Conservation (phyloP, 1,284 basidiomycete genomes). For the Meripilus lineatus region DNA sequence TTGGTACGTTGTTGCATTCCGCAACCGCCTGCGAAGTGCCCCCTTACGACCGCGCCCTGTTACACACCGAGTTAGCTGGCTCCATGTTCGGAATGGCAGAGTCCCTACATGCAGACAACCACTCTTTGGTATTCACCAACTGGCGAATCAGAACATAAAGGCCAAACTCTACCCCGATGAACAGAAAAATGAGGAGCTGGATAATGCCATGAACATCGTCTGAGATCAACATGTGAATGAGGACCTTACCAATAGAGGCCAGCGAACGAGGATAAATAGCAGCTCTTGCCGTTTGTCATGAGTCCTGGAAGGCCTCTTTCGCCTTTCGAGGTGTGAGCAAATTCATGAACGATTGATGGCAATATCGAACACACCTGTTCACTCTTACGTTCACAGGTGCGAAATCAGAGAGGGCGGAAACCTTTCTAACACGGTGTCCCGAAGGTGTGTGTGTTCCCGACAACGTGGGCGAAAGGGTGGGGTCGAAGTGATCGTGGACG, state of each 20-base stretch:
- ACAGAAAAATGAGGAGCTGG: conserved; percentile 75
- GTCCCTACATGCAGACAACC: conserved; percentile 81
- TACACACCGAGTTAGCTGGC: no score
- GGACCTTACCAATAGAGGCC: conserved; percentile 80
- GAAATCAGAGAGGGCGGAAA: conserved; percentile 89
- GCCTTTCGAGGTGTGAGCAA: no score
- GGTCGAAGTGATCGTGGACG: conserved; percentile 25
- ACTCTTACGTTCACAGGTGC: conserved; percentile 85
- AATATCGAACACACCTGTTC: conserved; percentile 13
- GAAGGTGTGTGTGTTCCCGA: conserved; percentile 22
- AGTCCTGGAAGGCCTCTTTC: conserved; percentile 44
- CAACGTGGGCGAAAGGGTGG: conserved; percentile 33
- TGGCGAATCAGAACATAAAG: conserved; percentile 87
- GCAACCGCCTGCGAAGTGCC: conserved; percentile 66
- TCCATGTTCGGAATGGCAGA: no score
- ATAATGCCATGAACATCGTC: not conserved
- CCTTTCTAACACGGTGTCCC: conserved; percentile 55
- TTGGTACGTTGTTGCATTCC: conserved; percentile 70
- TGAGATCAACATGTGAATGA: not conserved
- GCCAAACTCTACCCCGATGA: conserved; percentile 86
- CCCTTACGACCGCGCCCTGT: conserved; percentile 85
- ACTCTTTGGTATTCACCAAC: conserved; percentile 91
- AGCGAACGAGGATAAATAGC: conserved; percentile 78
- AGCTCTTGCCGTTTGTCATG: conserved; percentile 62
- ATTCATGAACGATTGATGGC: not conserved